These are phyloP conservation scores for Galeopsis tetrahit DNA, from an alignment of 257 asterid genomes.

Conservation along the genomic window DNA sequence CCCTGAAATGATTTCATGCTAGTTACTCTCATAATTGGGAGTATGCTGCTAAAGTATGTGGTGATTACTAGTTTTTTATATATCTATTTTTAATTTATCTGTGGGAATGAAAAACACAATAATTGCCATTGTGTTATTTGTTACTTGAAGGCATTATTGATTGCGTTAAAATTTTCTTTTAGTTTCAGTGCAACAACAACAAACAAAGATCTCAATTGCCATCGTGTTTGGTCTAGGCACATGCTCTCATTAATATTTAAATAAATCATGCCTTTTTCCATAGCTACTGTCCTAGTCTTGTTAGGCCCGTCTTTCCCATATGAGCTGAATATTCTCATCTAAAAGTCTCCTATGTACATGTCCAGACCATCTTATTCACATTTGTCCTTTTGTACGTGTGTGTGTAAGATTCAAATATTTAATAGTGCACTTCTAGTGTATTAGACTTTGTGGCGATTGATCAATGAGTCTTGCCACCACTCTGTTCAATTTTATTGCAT, in stretches of 20 bases:
- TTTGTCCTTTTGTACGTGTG: not conserved
- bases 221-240: not conserved
- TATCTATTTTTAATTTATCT: not conserved
- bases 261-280: not conserved
- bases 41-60: conserved; percentile 8
- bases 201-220: not conserved
- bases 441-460: conserved; percentile 15
- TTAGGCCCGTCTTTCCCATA: not conserved
- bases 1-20: not conserved
- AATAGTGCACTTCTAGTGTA: not conserved
- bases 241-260: not conserved
- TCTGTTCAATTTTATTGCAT: conserved; percentile 14
- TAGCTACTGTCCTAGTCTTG: not conserved
- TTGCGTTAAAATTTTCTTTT: not conserved
- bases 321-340: not conserved
- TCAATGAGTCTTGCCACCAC: conserved; percentile 15
- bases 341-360: not conserved
- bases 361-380: not conserved
- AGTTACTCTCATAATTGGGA: not conserved
- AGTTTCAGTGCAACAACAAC: not conserved
- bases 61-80: not conserved
- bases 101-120: not conserved
- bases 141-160: not conserved
- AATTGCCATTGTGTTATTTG: not conserved
- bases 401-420: conserved; percentile 3